phyloP scores from a whole-genome alignment of 1,284 basidiomycete species.

The Leccinum insolens region DNA sequence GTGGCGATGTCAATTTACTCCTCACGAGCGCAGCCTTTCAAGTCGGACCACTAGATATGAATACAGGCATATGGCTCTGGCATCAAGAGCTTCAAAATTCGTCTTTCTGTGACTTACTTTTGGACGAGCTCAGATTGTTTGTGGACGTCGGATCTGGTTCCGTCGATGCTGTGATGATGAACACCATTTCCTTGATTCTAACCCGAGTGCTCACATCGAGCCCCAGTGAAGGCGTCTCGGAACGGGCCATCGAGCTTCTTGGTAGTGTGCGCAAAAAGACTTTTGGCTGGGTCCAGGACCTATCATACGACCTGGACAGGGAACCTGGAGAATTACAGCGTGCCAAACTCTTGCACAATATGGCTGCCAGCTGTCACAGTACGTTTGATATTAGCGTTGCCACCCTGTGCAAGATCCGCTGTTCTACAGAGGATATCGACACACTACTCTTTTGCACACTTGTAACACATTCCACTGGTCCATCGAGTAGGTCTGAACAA shows the following conservation, averaged over 20 bases:
- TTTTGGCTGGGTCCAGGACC: conserved; percentile 39
- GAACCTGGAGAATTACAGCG: too few species aligned
- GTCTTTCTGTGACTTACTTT: conserved; percentile 37
- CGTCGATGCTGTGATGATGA: conserved; percentile 40
- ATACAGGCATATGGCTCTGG: conserved; percentile 27
- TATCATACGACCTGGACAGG: conserved; percentile 27
- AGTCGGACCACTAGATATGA: conserved; percentile 36
- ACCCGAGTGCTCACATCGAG: conserved; percentile 39
- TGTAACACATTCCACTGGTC: too few species aligned
- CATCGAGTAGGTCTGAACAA: too few species aligned
- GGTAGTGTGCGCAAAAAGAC: conserved; percentile 11
- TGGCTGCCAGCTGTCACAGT: too few species aligned
- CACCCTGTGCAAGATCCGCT: too few species aligned
- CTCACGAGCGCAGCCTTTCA: conserved; percentile 45
- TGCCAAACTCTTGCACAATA: too few species aligned
- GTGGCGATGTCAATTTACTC: conserved; percentile 42
- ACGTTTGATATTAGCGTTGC: too few species aligned
- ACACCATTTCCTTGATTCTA: conserved; percentile 39
- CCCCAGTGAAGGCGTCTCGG: conserved; percentile 6
- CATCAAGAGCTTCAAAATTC: conserved; percentile 35
- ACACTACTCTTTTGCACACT: too few species aligned
- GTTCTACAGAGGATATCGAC: too few species aligned
- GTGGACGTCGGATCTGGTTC: conserved; percentile 41
- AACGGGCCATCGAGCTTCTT: conserved; percentile 29
- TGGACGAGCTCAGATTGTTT: conserved; percentile 38